A percentile compares a stretch with the other conserved stretches of the same genome.
Evolutionary conservation across 352 stramenopile genomes (phyloP).

Genomic region (Pythium sukuiense): DNA sequence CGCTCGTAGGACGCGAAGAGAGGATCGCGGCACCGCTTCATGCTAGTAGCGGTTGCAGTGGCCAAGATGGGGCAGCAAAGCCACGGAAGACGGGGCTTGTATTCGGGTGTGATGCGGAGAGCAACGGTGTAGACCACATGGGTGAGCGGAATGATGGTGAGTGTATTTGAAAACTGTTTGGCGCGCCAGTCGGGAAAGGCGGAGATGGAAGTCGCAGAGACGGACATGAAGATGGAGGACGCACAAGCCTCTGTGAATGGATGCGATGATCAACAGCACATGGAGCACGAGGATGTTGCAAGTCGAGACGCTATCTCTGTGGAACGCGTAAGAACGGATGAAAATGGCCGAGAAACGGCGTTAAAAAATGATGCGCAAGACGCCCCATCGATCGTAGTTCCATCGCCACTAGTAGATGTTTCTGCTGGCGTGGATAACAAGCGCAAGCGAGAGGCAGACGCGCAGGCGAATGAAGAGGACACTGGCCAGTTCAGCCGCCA

Average conservation of each 20-base stretch:
- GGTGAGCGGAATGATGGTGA: no score
- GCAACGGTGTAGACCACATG: slow-evolving; percentile 11
- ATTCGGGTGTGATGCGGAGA: neutral
- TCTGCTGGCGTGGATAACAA: slow-evolving; percentile 3
- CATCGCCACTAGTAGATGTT: neutral
- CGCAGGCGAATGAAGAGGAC: neutral
- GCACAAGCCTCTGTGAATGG: slow-evolving; percentile 3
- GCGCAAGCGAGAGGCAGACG: slow-evolving; percentile 10
- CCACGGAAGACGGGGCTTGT: neutral
- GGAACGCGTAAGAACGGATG: neutral
- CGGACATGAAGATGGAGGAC: neutral
- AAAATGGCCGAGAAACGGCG: slow-evolving; percentile 6
- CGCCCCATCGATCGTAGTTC: no score
- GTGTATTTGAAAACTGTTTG: no score
- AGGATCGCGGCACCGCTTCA: neutral
- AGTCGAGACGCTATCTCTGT: no score
- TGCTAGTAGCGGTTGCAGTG: neutral
- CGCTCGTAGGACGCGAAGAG: neutral
- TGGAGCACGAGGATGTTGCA: no score
- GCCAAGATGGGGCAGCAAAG: neutral
- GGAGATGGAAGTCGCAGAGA: neutral
- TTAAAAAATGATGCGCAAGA: neutral
- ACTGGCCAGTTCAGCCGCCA: slow-evolving; percentile 27
- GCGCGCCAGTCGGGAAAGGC: neutral
- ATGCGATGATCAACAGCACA: no score